A percentile compares a stretch with the other conserved stretches of the same genome.
Evolutionary conservation across 1,284 basidiomycete species (phyloP).

Genomic region (Melampsora abietis-canadensis): DNA sequence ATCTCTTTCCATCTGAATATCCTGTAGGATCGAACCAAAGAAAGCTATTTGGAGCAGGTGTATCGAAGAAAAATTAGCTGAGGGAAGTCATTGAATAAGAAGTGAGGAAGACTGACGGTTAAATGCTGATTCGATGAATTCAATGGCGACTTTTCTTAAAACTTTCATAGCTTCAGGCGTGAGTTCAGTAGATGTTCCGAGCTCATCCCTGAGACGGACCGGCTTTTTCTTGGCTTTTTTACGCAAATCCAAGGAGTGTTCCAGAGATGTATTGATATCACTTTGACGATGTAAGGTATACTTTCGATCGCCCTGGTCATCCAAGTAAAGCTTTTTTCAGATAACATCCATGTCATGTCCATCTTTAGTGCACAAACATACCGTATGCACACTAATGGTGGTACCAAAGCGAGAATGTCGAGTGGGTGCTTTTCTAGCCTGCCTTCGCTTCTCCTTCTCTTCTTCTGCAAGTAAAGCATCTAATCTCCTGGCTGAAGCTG

Average conservation of each 20-base stretch:
- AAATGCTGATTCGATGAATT: constrained; percentile 76
- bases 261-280: constrained; percentile 71
- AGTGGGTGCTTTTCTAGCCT: constrained; percentile 58
- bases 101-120: constrained; percentile 64
- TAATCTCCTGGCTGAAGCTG: constrained; percentile 41
- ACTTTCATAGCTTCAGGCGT: constrained; percentile 65
- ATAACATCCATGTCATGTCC: constrained; percentile 31
- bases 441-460: constrained; percentile 62
- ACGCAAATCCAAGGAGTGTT: constrained; percentile 69
- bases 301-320: constrained; percentile 53
- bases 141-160: constrained; percentile 66
- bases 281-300: constrained; percentile 76
- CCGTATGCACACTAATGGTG: constrained; percentile 70
- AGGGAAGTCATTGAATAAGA: background rate
- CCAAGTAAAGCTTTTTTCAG: background rate
- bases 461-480: constrained; percentile 66
- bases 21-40: constrained; percentile 75
- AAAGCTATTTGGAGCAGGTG: constrained; percentile 62
- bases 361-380: constrained; percentile 35
- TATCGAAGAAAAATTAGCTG: background rate
- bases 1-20: constrained; percentile 81
- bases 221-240: constrained; percentile 68
- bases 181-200: constrained; percentile 61
- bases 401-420: constrained; percentile 91
- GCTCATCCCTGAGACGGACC: constrained; percentile 61